phyloP scores from a whole-genome alignment of 2,329 filamentous ascomycete species.

The Ophiostoma sp. region DNA sequence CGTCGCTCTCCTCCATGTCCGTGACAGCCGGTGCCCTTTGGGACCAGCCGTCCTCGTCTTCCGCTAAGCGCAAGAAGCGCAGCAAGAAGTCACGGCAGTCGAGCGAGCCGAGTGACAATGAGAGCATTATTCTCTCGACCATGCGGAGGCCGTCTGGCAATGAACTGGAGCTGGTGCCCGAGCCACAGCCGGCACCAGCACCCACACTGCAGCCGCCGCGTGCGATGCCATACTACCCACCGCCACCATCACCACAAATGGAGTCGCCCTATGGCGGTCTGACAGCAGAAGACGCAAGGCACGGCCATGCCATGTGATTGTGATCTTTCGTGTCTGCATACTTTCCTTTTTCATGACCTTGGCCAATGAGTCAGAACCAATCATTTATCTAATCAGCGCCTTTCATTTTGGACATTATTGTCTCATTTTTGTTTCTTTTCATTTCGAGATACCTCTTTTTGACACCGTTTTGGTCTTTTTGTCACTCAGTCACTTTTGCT shows the following conservation, averaged over 20 bases:
- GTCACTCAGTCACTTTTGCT: neutral
- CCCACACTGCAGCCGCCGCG: conserved; percentile 51
- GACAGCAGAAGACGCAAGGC: conserved; percentile 26
- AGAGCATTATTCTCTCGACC: conserved; percentile 38
- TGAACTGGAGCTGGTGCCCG: conserved; percentile 31
- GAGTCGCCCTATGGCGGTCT: conserved; percentile 21
- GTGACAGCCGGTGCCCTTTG: conserved; percentile 21
- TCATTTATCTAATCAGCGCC: conserved; percentile 10
- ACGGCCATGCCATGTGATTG: conserved; percentile 19
- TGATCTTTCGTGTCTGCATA: neutral
- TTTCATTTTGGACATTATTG: conserved; percentile 1
- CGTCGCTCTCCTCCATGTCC: conserved; percentile 21
- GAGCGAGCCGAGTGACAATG: conserved; percentile 52
- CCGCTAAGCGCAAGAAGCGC: neutral
- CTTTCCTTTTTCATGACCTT: neutral
- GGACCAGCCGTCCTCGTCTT: conserved; percentile 24
- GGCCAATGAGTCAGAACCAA: neutral
- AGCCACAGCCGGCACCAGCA: conserved; percentile 29
- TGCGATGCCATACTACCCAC: conserved; percentile 23
- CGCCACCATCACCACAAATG: conserved; percentile 20
- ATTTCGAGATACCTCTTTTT: conserved; percentile 17
- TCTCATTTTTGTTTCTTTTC: neutral
- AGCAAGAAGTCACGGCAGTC: conserved; percentile 26
- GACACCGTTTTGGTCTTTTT: neutral
- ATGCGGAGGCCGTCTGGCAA: neutral